Conservation (phyloP, 176 grass and related monocot genomes). For the Phragmites australis region DNA sequence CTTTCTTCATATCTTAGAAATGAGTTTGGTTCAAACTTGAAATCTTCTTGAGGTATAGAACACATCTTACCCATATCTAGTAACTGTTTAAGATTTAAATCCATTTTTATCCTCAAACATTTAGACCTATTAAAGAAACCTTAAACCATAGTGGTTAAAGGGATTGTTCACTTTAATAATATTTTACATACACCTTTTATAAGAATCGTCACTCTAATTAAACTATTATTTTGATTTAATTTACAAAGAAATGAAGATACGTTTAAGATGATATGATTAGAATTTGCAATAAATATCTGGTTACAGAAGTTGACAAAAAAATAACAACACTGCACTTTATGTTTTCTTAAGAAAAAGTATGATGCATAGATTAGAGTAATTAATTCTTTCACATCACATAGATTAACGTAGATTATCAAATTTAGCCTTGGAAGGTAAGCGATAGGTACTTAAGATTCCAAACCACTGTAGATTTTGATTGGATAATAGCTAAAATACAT, state of each 20-base stretch:
- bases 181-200: background rate
- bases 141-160: background rate
- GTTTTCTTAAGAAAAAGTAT: background rate
- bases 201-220: background rate
- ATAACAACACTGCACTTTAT: no score
- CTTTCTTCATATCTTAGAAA: background rate
- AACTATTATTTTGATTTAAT: background rate
- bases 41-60: background rate
- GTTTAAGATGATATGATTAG: background rate
- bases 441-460: constrained; percentile 15
- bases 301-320: background rate
- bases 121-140: background rate
- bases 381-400: background rate
- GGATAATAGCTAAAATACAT: constrained; percentile 24
- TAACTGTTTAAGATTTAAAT: background rate
- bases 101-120: background rate
- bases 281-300: background rate
- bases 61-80: background rate
- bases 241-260: background rate
- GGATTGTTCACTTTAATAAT: background rate
- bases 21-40: background rate
- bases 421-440: background rate
- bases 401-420: background rate
- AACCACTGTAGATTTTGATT: constrained; percentile 9
- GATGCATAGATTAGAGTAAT: background rate